Evolutionary conservation across 257 asterid species (phyloP), one percentile per base, ranked within the genome.

Genomic region (Linaria vulgaris): DNA sequence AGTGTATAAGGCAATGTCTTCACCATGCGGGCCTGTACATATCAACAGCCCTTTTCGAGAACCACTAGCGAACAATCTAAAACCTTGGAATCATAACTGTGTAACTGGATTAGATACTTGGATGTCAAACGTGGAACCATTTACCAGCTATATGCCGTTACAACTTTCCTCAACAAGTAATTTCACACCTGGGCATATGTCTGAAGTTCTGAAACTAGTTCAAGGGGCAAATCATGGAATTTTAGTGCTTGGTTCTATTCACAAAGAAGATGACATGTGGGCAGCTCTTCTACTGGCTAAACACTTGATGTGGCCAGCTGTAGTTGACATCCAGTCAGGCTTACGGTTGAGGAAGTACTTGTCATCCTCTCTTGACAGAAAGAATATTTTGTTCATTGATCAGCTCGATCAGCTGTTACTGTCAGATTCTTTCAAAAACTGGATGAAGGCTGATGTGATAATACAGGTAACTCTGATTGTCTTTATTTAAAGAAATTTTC

Each of bases 1-100:
- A 27, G 83, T 80, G 41, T 46, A 69, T 73, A 80, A 82, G 78
- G 84, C 95, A 64, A 85, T 83, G 17, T 79, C 92, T 62, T 74
- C 90, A 21, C 99, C 99, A 37, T 66, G 27, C 58, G 99, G 99
- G 43, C 99, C 99, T 41, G 84, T 85, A 64, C 99, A 94, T 72
- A 77, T 94, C 69, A 90, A 94, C 76, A 90, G 97, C 70, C 96
- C 95, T 56, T 87, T 85, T 79, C 83, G 95, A 22, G 99, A 94
- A 60, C 99, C 99, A 68, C 78, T 94, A 38, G 95, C 74, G 51
- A 76, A 75, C 69, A 79, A 72, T 79, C 77, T 78, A 54, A 80
- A 62, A 64, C 50, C 17, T 17, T 94, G 96, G 94, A 71, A 75
- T 34, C 74, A n/a, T 52, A 74, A 74, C 58, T 90, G 99, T 73